phyloP scores from a whole-genome alignment of 176 grass and related monocot genomes.

The Dactylis glomerata region DNA sequence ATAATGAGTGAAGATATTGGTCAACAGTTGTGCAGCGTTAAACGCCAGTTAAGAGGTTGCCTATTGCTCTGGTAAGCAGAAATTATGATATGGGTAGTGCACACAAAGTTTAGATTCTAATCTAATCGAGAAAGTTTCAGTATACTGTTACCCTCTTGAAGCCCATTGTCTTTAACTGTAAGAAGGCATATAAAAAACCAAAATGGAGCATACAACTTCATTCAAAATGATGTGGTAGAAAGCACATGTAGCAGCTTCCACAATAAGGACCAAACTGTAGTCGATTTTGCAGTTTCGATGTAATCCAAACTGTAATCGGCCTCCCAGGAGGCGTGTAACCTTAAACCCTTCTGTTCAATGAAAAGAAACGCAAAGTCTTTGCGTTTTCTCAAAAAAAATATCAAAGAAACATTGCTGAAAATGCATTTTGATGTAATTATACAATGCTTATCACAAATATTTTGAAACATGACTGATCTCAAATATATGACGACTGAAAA shows the following conservation, averaged over 20 bases:
- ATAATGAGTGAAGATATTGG: slow-evolving; percentile 19
- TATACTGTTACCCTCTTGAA: neutral
- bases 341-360: no score
- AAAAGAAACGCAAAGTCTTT: no score
- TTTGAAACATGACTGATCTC: neutral
- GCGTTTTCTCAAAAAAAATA: no score
- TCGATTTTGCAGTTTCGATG: neutral
- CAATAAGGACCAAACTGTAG: neutral
- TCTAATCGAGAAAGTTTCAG: neutral
- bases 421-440: neutral
- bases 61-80: neutral
- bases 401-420: neutral
- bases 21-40: neutral
- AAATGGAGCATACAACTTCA: neutral
- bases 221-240: neutral
- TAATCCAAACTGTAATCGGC: no score
- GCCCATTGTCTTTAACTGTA: neutral
- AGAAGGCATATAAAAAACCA: neutral
- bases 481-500: neutral
- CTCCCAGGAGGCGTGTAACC: no score
- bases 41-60: slow-evolving; percentile 10
- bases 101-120: neutral
- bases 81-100: neutral
- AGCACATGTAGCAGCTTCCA: neutral
- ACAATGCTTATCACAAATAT: neutral